Percentiles rank a stretch among this genome's conserved stretches.
Conservation (phyloP, 2,329 filamentous ascomycete genomes). For the Stagonosporopsis rhizophila region DNA sequence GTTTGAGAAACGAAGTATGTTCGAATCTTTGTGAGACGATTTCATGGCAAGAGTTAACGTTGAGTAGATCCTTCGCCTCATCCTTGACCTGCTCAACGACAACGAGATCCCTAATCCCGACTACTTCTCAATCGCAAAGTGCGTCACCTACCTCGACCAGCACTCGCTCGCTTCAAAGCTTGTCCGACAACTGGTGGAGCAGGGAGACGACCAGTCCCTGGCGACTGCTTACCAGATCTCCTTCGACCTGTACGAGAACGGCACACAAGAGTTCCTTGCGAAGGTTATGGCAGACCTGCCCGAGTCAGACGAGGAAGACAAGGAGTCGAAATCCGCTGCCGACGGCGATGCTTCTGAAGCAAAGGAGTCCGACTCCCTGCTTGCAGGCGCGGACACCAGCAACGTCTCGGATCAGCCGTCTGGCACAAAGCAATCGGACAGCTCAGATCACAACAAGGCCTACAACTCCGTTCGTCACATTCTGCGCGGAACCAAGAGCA, state of each 20-base stretch:
- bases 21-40: no score
- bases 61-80: conserved; percentile 79
- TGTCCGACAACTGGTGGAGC: conserved; percentile 79
- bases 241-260: conserved; percentile 98
- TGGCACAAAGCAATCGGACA: conserved; percentile 52
- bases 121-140: conserved; percentile 98
- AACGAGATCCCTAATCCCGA: conserved; percentile 92
- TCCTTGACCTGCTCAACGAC: conserved; percentile 93
- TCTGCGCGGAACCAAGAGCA: conserved; percentile 89
- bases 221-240: conserved; percentile 96
- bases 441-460: conserved; percentile 61
- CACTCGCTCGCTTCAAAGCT: conserved; percentile 89
- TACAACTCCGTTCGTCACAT: conserved; percentile 66
- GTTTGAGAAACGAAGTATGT: conserved; percentile 73
- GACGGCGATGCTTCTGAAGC: conserved; percentile 57
- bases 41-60: conserved; percentile 20
- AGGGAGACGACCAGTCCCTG: conserved; percentile 77
- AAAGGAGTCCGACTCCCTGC: conserved; percentile 65
- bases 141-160: conserved; percentile 93
- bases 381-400: conserved; percentile 63
- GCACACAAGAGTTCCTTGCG: conserved; percentile 92
- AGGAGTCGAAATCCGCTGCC: conserved; percentile 50
- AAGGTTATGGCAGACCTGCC: conserved; percentile 87
- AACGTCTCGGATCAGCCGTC: conserved; percentile 58
- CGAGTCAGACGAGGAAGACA: conserved; percentile 54